A percentile compares a stretch with the other conserved stretches of the same genome.
These are phyloP conservation scores for Beverwykella pulmonaria DNA, from an alignment of 495 filamentous ascomycete species.

Conservation along the genomic window DNA sequence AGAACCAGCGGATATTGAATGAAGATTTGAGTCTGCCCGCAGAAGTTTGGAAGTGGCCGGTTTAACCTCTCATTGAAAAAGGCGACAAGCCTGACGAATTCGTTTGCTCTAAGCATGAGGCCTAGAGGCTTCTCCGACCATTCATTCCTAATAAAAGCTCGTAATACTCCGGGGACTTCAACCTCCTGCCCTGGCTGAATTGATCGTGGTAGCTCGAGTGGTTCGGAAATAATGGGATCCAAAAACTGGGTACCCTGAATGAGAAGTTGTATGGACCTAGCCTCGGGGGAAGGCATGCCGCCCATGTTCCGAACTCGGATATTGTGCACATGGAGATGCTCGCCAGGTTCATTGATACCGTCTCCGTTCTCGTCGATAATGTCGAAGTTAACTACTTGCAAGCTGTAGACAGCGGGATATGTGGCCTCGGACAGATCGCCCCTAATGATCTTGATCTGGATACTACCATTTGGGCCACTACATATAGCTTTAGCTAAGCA, in stretches of 20 bases:
- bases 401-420: conserved; percentile 46
- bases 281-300: conserved; percentile 29
- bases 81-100: conserved; percentile 16
- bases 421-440: conserved; percentile 41
- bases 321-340: conserved; percentile 49
- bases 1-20: conserved; percentile 27
- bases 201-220: conserved; percentile 13
- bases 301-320: conserved; percentile 47
- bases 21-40: background rate
- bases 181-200: conserved; percentile 25
- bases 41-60: conserved; percentile 15
- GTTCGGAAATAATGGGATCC: conserved; percentile 9
- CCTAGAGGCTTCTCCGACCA: conserved; percentile 5
- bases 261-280: conserved; percentile 6
- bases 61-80: conserved; percentile 19
- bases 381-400: conserved; percentile 48
- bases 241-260: conserved; percentile 19
- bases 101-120: background rate
- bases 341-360: conserved; percentile 53
- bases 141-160: conserved; percentile 22
- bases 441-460: conserved; percentile 42
- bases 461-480: conserved; percentile 37
- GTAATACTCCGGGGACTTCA: conserved; percentile 23
- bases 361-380: conserved; percentile 52
- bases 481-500: background rate